Conservation (phyloP, 768 basidiomycete species). For the Chalciporus chontae region DNA sequence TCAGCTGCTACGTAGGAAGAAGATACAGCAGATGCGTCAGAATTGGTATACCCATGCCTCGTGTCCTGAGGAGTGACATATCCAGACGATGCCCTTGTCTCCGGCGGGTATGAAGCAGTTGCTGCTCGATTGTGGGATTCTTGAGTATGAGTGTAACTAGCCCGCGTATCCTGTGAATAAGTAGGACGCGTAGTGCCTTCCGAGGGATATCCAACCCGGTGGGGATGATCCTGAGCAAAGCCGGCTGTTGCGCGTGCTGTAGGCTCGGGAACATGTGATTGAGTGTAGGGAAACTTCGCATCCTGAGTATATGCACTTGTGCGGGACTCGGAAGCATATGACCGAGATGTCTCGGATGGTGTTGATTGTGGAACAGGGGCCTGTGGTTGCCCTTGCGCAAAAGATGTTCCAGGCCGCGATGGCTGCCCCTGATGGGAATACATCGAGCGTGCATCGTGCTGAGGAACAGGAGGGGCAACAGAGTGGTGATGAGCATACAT, state of each 20-base stretch:
- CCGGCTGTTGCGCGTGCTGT: conserved; percentile 10
- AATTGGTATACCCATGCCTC: conserved; percentile 17
- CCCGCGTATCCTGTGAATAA: conserved; percentile 17
- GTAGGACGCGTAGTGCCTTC: conserved; percentile 16
- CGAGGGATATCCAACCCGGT: conserved; percentile 11
- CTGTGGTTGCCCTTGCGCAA: conserved; percentile 13
- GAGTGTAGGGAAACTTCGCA: conserved; percentile 21
- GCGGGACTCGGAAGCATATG: conserved; percentile 18
- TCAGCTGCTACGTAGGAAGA: conserved; percentile 18
- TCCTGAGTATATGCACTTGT: conserved; percentile 22
- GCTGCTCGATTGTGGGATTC: conserved; percentile 17
- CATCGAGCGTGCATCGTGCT: conserved; percentile 18
- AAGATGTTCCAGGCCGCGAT: conserved; percentile 21
- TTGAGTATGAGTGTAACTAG: conserved; percentile 14
- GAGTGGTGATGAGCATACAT: conserved; percentile 21
- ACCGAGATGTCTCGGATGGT: conserved; percentile 16
- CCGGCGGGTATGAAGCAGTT: conserved; percentile 9
- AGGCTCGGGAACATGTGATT: conserved; percentile 16
- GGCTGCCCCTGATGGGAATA: conserved; percentile 21
- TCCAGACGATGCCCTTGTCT: conserved; percentile 20
- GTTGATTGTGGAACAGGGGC: conserved; percentile 7
- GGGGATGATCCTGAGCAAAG: conserved; percentile 16
- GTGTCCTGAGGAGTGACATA: conserved; percentile 20
- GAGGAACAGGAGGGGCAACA: conserved; percentile 10
- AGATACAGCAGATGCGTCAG: conserved; percentile 12